Evolutionary conservation across 164 flowering plant species (phyloP), one percentile per base, ranked within the genome.

Genomic region (Litsea cubeba): DNA sequence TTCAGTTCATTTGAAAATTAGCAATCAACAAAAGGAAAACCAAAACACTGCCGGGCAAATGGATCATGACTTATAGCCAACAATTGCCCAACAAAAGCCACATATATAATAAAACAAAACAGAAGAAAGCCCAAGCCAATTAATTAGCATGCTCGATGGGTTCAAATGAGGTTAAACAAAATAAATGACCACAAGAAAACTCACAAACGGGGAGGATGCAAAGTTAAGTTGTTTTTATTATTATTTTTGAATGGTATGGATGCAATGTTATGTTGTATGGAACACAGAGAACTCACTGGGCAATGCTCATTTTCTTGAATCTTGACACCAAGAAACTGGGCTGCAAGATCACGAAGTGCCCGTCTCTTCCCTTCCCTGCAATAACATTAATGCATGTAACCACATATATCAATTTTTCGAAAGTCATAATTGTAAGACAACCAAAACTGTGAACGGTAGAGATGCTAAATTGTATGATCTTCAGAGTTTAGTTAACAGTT

Each of bases 281-380:
- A 40, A 40, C 46, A 40, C 25, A 69, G 72, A 50, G 32, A 76
- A 84, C 91, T 87, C 49, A 93, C 97, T 49, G 99, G 87, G 79
- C 97, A 93, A 78, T 95, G 99, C 81, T 91, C 95, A 35, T 95
- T 97, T 72, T 85, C 81, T 79, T 95, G 99, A 76, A 95, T 95
- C 32, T 88, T 73, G 54, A 88, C 90, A 64, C 87, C 88, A 72
- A 95, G 96, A 79, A 88, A 79, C 79, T 90, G 87, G 4, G 84
- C 72, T 30, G 97, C 95, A 77, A 93, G 94, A 81, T 87, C 87
- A 40, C 86, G 82, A 67, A 95, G 90, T 62, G 94, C 86, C 70
- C 83, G 89, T 80, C 80, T 87, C n/a, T 76, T 82, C 46, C 92
- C 87, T 76, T 84, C 95, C 82, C 90, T 90, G 82, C 51, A 77